Percentiles rank a stretch among this genome's conserved stretches.
Conservation (phyloP, 148 eudicot genomes). For the Limonium bicolor region DNA sequence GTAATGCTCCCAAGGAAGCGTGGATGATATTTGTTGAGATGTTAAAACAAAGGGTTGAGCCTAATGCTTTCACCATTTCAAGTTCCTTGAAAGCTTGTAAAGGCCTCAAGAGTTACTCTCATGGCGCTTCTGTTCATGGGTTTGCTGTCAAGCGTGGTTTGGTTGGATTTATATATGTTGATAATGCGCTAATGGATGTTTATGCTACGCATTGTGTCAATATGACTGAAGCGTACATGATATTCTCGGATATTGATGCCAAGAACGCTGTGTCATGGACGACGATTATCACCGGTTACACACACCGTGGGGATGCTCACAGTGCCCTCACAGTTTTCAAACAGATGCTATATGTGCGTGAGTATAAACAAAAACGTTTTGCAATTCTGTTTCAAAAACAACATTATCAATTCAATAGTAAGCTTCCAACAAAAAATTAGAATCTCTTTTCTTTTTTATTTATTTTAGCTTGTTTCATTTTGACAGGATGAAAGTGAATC, state of each 20-base stretch:
- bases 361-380: constrained; percentile 8
- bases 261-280: constrained; percentile 80
- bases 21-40: constrained; percentile 50
- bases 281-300: constrained; percentile 60
- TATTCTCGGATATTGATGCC: constrained; percentile 31
- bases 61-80: constrained; percentile 64
- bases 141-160: constrained; percentile 51
- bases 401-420: no score
- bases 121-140: constrained; percentile 51
- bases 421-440: no score
- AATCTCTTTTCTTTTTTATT: no score
- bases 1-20: constrained; percentile 26
- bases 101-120: constrained; percentile 32
- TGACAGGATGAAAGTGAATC: constrained; percentile 66
- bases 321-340: constrained; percentile 45
- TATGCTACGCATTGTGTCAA: constrained; percentile 51
- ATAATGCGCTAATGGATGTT: constrained; percentile 61
- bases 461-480: constrained; percentile 14
- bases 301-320: constrained; percentile 69
- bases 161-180: constrained; percentile 42
- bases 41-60: constrained; percentile 36
- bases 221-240: constrained; percentile 44
- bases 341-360: constrained; percentile 58
- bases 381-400: no score
- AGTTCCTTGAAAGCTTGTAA: constrained; percentile 76